A percentile compares a stretch with the other conserved stretches of the same genome.
Conservation (phyloP, 345 rosid species). For the Salix purpurea region DNA sequence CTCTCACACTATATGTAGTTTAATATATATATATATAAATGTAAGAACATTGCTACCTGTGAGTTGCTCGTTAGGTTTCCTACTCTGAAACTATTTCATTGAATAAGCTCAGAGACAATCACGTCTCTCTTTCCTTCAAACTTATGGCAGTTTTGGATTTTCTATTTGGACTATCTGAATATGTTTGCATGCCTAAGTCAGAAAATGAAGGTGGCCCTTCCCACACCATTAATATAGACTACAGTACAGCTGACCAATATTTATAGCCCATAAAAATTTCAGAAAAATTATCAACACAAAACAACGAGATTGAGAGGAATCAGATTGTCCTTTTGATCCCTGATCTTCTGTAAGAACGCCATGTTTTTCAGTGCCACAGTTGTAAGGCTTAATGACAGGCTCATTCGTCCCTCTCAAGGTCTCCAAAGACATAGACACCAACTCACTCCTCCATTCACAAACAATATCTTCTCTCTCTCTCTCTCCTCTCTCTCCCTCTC, state of each 20-base stretch:
- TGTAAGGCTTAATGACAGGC: slow-evolving; percentile 29
- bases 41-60: not conserved
- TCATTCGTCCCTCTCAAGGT: slow-evolving; percentile 39
- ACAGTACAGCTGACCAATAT: slow-evolving; percentile 33
- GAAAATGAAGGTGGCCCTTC: slow-evolving; percentile 25
- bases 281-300: not conserved
- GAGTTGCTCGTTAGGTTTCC: not conserved
- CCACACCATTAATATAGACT: slow-evolving; percentile 17
- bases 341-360: slow-evolving; percentile 22
- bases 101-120: slow-evolving; percentile 24
- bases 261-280: slow-evolving; percentile 17
- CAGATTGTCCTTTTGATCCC: slow-evolving; percentile 11
- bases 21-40: not conserved
- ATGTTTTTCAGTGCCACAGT: slow-evolving; percentile 77
- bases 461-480: slow-evolving; percentile 4
- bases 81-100: slow-evolving; percentile 33
- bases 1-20: not conserved
- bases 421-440: slow-evolving; percentile 32
- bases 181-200: slow-evolving; percentile 28
- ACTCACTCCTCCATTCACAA: slow-evolving; percentile 29
- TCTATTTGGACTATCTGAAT: slow-evolving; percentile 44
- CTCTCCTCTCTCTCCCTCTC: slow-evolving; percentile 5
- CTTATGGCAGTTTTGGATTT: slow-evolving; percentile 41
- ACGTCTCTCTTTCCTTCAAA: slow-evolving; percentile 11
- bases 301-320: slow-evolving; percentile 9